phyloP scores from a whole-genome alignment of 345 rosid species.

The Hibiscus mutabilis region DNA sequence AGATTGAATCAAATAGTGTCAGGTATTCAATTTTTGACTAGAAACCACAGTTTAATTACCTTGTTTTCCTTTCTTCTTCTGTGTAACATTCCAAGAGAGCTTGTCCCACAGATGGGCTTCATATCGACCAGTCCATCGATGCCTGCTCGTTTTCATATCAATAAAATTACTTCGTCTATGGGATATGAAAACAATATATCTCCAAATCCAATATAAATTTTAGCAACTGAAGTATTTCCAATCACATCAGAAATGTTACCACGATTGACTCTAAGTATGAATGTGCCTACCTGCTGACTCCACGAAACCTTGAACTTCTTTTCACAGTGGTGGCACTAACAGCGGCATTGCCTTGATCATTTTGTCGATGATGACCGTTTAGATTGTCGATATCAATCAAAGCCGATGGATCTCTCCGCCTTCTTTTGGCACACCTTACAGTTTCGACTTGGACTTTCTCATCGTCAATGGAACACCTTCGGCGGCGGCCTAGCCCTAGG shows the following conservation, averaged over 20 bases:
- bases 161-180: background rate
- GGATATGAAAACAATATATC: background rate
- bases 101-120: conserved; percentile 78
- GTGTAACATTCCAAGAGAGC: conserved; percentile 59
- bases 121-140: conserved; percentile 60
- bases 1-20: too few species aligned
- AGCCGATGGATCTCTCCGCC: conserved; percentile 35
- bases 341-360: conserved; percentile 28
- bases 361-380: conserved; percentile 17
- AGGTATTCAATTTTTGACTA: too few species aligned
- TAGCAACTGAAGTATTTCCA: too few species aligned
- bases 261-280: too few species aligned
- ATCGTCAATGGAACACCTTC: background rate
- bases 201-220: background rate
- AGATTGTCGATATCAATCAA: conserved; percentile 4
- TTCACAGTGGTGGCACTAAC: conserved; percentile 39
- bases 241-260: too few species aligned
- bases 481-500: conserved; percentile 19
- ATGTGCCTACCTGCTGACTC: conserved; percentile 48
- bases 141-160: conserved; percentile 27
- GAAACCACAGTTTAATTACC: conserved; percentile 21
- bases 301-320: conserved; percentile 68
- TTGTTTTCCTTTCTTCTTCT: conserved; percentile 70
- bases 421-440: conserved; percentile 31
- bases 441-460: background rate